Conservation (phyloP, 305 asterid genomes). For the Fraxinus sp. region DNA sequence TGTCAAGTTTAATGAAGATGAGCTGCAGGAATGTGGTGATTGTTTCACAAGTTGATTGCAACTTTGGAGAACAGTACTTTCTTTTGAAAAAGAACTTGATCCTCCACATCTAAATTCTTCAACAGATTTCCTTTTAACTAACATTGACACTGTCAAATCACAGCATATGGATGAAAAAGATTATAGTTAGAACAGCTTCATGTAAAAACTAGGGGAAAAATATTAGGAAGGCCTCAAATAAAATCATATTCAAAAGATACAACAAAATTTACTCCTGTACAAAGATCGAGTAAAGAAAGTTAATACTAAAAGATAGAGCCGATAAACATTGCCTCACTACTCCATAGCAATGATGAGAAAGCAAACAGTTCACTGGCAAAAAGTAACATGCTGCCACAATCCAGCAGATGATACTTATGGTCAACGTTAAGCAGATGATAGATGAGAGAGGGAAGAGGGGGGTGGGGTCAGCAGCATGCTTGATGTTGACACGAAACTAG, state of each 20-base stretch:
- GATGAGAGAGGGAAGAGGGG: neutral
- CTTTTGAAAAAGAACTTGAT: constrained; percentile 42
- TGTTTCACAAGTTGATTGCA: constrained; percentile 38
- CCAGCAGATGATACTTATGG: neutral
- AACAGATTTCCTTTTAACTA: constrained; percentile 51
- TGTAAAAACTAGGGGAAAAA: neutral
- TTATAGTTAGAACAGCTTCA: constrained; percentile 11
- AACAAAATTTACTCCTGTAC: neutral
- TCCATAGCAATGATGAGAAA: neutral
- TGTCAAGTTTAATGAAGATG: constrained; percentile 31
- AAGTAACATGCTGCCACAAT: neutral
- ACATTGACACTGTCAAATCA: constrained; percentile 66
- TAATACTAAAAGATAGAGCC: neutral
- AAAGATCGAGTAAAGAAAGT: neutral
- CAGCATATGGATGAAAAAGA: constrained; percentile 5
- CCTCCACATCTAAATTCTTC: constrained; percentile 45
- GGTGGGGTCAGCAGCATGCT: neutral
- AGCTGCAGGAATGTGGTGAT: constrained; percentile 29
- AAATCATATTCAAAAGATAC: neutral
- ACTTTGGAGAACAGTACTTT: constrained; percentile 27
- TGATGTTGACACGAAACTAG: neutral
- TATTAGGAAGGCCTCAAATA: neutral
- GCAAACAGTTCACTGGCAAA: neutral
- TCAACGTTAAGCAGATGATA: neutral
- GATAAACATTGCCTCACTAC: neutral